These are phyloP conservation scores for Quillaja saponaria DNA, from an alignment of 306 rosid genomes.

Conservation along the genomic window DNA sequence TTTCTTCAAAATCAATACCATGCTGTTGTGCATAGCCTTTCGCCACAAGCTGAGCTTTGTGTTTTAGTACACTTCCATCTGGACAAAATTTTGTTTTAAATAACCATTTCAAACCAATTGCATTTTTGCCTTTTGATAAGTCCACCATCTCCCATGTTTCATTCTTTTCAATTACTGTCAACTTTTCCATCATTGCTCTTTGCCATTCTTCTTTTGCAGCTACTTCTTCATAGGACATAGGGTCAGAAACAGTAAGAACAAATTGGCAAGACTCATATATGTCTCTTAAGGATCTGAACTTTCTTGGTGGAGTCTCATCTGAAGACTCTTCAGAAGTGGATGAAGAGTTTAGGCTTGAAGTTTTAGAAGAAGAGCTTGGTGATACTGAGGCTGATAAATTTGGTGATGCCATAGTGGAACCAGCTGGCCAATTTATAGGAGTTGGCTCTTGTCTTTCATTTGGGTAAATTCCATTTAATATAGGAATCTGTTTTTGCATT, in stretches of 20 bases:
- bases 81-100: background rate
- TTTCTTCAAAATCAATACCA: background rate
- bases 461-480: background rate
- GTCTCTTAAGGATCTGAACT: background rate
- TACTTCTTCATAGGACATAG: conserved; percentile 3
- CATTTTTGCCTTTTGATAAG: background rate
- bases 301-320: conserved; percentile 11
- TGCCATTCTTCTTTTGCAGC: conserved; percentile 1
- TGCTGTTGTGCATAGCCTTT: background rate
- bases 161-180: background rate
- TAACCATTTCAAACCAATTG: conserved; percentile 4
- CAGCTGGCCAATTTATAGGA: background rate
- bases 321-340: background rate
- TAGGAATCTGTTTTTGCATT: background rate
- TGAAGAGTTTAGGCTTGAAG: background rate
- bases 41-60: background rate
- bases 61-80: background rate
- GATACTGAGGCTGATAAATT: background rate
- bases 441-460: background rate
- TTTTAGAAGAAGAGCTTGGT: background rate
- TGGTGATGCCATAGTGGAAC: background rate
- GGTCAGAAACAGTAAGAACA: background rate
- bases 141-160: background rate
- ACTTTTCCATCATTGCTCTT: conserved; percentile 6
- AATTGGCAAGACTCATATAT: conserved; percentile 1